Conservation (phyloP, 805 yeast species). For the Candida boleticola region DNA sequence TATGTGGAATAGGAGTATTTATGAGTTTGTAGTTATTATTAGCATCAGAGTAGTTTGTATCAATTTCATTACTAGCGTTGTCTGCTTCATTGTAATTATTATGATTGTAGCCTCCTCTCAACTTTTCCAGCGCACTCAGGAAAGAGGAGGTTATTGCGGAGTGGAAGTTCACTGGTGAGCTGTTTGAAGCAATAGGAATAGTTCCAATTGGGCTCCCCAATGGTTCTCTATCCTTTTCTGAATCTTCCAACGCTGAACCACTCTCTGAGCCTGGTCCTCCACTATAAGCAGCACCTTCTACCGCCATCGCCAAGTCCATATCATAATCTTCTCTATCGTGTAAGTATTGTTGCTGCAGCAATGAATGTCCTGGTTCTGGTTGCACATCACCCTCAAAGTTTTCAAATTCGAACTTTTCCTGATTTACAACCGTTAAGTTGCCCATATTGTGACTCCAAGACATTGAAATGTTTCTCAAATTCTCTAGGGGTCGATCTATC, state of each 20-base stretch:
- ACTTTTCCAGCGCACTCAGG: not conserved
- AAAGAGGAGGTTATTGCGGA: not conserved
- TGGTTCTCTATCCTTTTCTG: not conserved
- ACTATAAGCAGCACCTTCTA: too few relatives aligned
- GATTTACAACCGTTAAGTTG: constrained; percentile 51
- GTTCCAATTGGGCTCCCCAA: not conserved
- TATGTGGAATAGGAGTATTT: constrained; percentile 4
- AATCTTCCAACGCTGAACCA: not conserved
- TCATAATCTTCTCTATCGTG: not conserved
- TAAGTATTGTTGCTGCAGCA: not conserved
- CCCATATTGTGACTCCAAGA: constrained; percentile 58
- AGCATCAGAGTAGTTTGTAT: too few relatives aligned
- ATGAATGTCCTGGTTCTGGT: not conserved
- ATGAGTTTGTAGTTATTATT: not conserved
- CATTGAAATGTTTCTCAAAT: constrained; percentile 48
- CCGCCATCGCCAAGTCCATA: constrained; percentile 2
- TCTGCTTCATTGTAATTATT: not conserved
- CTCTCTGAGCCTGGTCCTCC: not conserved
- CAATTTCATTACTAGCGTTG: not conserved
- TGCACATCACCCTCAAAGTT: constrained; percentile 5
- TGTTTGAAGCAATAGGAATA: not conserved
- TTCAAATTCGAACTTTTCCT: constrained; percentile 43
- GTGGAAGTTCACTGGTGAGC: not conserved
- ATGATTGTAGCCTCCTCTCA: not conserved
- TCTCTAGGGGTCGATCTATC: constrained; percentile 42